These are phyloP conservation scores for Liquidambar formosana DNA, from an alignment of 164 flowering plant species.

Conservation along the genomic window DNA sequence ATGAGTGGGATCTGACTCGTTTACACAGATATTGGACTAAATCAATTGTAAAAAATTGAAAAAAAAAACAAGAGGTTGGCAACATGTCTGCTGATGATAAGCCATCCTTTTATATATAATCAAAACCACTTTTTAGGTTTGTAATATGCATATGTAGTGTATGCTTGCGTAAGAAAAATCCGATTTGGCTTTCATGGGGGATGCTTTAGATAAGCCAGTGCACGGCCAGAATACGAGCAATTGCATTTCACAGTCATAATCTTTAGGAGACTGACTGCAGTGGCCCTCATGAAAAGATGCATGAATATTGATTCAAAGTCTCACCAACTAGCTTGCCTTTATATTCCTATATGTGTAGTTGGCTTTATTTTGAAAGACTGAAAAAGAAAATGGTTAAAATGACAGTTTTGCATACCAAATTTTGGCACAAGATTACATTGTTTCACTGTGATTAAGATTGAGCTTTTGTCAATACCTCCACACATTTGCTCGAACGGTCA, in stretches of 20 bases:
- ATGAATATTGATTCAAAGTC: too few relatives aligned
- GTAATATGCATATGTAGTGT: neutral
- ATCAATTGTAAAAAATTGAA: neutral
- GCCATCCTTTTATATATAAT: neutral
- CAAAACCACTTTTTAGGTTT: neutral
- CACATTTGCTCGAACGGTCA: neutral
- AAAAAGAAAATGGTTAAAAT: neutral
- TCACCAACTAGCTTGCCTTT: too few relatives aligned
- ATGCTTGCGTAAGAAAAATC: conserved; percentile 12
- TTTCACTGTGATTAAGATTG: neutral
- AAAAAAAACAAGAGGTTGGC: neutral
- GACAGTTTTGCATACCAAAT: neutral
- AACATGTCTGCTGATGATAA: too few relatives aligned
- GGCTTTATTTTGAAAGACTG: too few relatives aligned
- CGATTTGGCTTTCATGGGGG: neutral
- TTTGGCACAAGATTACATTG: neutral
- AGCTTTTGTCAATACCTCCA: neutral
- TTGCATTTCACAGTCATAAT: conserved; percentile 22
- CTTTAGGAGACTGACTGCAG: neutral
- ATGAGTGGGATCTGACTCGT: conserved; percentile 25
- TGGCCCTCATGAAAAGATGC: neutral
- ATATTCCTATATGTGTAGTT: too few relatives aligned
- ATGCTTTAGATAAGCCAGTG: conserved; percentile 21
- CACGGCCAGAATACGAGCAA: conserved; percentile 21
- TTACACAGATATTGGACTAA: neutral